A percentile compares a stretch with the other conserved stretches of the same genome.
These are phyloP conservation scores for Mycena galopus DNA, from an alignment of 768 basidiomycete species.

Conservation along the genomic window DNA sequence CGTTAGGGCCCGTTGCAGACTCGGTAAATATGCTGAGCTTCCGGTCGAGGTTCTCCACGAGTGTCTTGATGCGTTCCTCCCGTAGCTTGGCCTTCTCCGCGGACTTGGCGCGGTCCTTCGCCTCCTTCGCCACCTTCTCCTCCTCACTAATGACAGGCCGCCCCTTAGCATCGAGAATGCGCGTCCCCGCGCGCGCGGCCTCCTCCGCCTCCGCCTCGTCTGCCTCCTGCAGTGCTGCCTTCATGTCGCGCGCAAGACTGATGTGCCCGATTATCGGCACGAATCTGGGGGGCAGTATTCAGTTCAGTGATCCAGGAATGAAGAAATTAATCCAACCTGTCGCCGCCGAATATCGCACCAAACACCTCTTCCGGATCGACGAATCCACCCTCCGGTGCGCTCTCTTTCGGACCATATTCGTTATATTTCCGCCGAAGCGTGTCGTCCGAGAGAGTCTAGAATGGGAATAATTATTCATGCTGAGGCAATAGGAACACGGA, in stretches of 20 bases:
- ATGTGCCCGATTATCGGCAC: constrained; percentile 90
- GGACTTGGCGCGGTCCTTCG: constrained; percentile 73
- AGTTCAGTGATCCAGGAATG: too few species aligned
- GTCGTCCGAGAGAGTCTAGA: constrained; percentile 82
- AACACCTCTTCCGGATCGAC: constrained; percentile 90
- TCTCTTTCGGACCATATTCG: constrained; percentile 90
- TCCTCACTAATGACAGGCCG: constrained; percentile 72
- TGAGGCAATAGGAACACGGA: background rate
- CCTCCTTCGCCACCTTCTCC: constrained; percentile 80
- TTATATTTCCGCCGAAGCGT: constrained; percentile 87
- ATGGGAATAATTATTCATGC: background rate
- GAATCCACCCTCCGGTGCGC: constrained; percentile 85
- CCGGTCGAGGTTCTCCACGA: constrained; percentile 82
- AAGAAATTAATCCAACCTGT: too few species aligned
- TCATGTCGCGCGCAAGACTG: constrained; percentile 92
- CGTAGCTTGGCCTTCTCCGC: constrained; percentile 90
- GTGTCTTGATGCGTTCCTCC: constrained; percentile 78
- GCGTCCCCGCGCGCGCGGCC: too few species aligned
- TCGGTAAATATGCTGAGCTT: constrained; percentile 92
- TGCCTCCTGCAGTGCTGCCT: constrained; percentile 89
- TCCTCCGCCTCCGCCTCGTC: constrained; percentile 71
- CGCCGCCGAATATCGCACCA: constrained; percentile 90
- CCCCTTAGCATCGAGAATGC: constrained; percentile 65
- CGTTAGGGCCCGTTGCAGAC: constrained; percentile 77
- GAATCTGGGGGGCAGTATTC: too few species aligned